Percentiles rank a stretch among this genome's conserved stretches.
Evolutionary conservation across 176 grass and related monocot species (phyloP).

Genomic region (Cenchrus purpureus): DNA sequence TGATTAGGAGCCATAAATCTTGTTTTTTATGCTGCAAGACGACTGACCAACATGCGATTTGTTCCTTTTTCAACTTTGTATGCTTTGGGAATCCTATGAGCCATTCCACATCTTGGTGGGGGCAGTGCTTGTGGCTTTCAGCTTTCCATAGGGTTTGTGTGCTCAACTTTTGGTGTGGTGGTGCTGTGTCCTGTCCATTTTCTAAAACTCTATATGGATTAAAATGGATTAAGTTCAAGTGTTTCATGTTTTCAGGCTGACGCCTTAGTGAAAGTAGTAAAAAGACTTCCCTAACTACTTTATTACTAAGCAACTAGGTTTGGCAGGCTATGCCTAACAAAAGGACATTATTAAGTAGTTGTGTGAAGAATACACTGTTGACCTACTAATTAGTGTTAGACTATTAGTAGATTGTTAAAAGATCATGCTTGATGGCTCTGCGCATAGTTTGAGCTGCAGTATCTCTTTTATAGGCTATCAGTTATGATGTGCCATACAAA

Average conservation of each 20-base stretch:
- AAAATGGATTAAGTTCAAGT: slow-evolving; percentile 15
- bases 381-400: not conserved
- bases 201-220: slow-evolving; percentile 9
- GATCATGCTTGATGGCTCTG: not conserved
- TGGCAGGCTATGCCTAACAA: not conserved
- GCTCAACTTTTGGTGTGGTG: slow-evolving; percentile 28
- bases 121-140: slow-evolving; percentile 27
- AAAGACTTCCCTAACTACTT: not conserved
- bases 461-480: not conserved
- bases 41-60: slow-evolving; percentile 42
- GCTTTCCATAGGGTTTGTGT: slow-evolving; percentile 36
- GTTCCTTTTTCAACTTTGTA: slow-evolving; percentile 36
- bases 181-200: not conserved
- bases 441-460: not conserved
- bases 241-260: not conserved
- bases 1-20: slow-evolving; percentile 49
- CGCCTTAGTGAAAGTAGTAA: not conserved
- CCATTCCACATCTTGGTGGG: slow-evolving; percentile 28
- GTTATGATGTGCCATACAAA: not conserved
- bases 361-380: not conserved
- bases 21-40: slow-evolving; percentile 41
- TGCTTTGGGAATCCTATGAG: slow-evolving; percentile 53
- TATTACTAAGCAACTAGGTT: not conserved
- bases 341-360: not conserved
- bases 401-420: not conserved